Evolutionary conservation across 2,329 filamentous ascomycete genomes (phyloP).

Genomic region (Epichloe scottii): DNA sequence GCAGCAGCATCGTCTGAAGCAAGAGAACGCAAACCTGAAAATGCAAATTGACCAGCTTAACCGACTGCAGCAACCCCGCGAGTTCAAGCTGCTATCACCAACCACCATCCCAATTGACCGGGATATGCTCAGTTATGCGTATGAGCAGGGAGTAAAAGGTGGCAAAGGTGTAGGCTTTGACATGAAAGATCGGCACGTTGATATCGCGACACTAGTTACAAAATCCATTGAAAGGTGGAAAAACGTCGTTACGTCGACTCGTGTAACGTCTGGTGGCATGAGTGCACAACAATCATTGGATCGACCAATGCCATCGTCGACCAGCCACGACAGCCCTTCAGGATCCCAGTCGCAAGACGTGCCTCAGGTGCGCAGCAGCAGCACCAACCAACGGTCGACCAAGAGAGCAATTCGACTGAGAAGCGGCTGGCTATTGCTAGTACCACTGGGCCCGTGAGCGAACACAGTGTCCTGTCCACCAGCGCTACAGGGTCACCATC

Average conservation of each 20-base stretch:
- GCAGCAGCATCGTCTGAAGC: slow-evolving; percentile 35
- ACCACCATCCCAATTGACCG: slow-evolving; percentile 39
- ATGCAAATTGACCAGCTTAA: slow-evolving; percentile 47
- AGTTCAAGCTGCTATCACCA: slow-evolving; percentile 42
- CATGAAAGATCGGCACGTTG: slow-evolving; percentile 37
- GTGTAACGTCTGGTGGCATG: slow-evolving; percentile 32
- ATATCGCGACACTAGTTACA: slow-evolving; percentile 38
- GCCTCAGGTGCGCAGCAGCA: slow-evolving; percentile 13
- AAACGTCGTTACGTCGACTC: slow-evolving; percentile 40
- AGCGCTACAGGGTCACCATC: slow-evolving; percentile 26
- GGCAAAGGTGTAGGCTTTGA: slow-evolving; percentile 31
- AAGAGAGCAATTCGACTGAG: slow-evolving; percentile 1
- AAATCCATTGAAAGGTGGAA: slow-evolving; percentile 52
- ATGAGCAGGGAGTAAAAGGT: slow-evolving; percentile 31
- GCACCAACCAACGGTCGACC: slow-evolving; percentile 2
- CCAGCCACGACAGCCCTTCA: slow-evolving; percentile 11
- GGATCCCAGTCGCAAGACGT: slow-evolving; percentile 12
- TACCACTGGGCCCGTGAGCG: slow-evolving; percentile 21
- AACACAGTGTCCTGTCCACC: slow-evolving; percentile 19
- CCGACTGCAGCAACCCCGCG: slow-evolving; percentile 45
- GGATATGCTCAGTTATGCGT: slow-evolving; percentile 32
- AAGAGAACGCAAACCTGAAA: slow-evolving; percentile 45
- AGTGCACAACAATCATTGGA: slow-evolving; percentile 37
- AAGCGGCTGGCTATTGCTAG: slow-evolving; percentile 24
- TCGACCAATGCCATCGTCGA: slow-evolving; percentile 14